phyloP scores from a whole-genome alignment of 2,329 filamentous ascomycete genomes.

The Hymenoscyphus infarciens region DNA sequence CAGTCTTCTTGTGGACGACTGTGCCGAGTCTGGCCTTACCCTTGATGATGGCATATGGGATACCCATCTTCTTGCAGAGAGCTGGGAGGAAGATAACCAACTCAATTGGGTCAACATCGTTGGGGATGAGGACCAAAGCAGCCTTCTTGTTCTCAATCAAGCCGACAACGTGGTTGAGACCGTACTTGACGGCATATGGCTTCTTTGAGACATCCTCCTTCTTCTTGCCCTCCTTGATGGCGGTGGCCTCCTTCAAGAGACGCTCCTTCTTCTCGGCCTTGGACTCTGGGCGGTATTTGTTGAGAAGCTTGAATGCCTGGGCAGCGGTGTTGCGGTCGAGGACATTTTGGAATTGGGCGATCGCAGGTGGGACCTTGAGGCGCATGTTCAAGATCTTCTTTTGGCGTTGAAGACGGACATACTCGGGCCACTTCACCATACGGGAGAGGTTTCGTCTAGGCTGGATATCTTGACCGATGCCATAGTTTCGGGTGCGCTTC shows the following conservation, averaged over 20 bases:
- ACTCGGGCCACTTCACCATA: conserved; percentile 99
- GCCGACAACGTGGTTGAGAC: conserved; percentile 98
- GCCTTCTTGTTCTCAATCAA: conserved; percentile 99
- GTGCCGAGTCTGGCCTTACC: conserved; percentile 99
- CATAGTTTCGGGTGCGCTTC: conserved; percentile 96
- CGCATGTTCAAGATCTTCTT: conserved; percentile 96
- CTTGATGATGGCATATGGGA: conserved; percentile 99
- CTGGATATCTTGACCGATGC: conserved; percentile 98
- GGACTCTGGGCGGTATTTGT: conserved; percentile 99
- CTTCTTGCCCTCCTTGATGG: conserved; percentile 98
- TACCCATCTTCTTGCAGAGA: conserved; percentile 99
- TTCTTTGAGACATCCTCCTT: conserved; percentile 99
- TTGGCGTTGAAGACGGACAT: conserved; percentile 85
- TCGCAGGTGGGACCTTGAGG: conserved; percentile 95
- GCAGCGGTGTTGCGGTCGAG: conserved; percentile 95
- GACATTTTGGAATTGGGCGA: conserved; percentile 96
- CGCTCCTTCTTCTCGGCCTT: conserved; percentile 99
- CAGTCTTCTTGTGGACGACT: conserved; percentile 99
- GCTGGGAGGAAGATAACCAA: conserved; percentile 98
- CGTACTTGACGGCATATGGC: conserved; percentile 99
- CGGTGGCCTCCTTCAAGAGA: conserved; percentile 95
- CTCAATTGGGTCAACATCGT: conserved; percentile 99
- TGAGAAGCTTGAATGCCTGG: conserved; percentile 97
- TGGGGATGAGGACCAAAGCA: conserved; percentile 93
- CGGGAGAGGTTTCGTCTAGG: conserved; percentile 90